These are phyloP conservation scores for Sequoia sempervirens DNA, from an alignment of 75 land plant species.

Conservation along the genomic window DNA sequence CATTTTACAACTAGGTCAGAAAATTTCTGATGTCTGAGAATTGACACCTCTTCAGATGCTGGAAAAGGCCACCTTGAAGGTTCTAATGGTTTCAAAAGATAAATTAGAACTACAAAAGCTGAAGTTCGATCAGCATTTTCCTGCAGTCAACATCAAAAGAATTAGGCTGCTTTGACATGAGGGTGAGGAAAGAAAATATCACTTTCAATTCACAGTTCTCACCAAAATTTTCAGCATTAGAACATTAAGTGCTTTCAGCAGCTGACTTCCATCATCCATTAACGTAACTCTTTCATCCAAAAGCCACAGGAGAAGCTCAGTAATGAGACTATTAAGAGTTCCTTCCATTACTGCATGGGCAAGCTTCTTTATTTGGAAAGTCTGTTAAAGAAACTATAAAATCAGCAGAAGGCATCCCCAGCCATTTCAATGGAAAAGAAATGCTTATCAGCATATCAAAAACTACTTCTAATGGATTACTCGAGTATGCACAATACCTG, in stretches of 20 bases:
- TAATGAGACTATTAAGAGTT: constrained; percentile 83
- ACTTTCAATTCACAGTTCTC: constrained; percentile 4
- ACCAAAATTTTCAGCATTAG: constrained; percentile 98
- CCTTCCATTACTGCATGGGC: constrained; percentile 87
- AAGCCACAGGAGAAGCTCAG: constrained; percentile 97
- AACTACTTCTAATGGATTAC: background rate
- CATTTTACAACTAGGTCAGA: constrained; percentile 98
- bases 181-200: background rate
- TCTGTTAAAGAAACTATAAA: constrained; percentile 41
- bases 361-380: constrained; percentile 91
- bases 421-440: background rate
- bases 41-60: constrained; percentile 47
- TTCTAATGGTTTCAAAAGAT: constrained; percentile 79
- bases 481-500: constrained; percentile 50
- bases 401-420: background rate
- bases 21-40: constrained; percentile 78
- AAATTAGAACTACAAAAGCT: constrained; percentile 92
- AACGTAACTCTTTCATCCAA: constrained; percentile 92
- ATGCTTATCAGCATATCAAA: background rate
- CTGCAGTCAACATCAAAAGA: constrained; percentile 34
- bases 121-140: constrained; percentile 98
- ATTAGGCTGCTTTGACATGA: background rate
- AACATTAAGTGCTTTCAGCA: constrained; percentile 93
- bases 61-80: constrained; percentile 79
- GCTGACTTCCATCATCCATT: constrained; percentile 99